Evolutionary conservation across 2,329 filamentous ascomycete species (phyloP).

Genomic region (Beauveria asiatica): DNA sequence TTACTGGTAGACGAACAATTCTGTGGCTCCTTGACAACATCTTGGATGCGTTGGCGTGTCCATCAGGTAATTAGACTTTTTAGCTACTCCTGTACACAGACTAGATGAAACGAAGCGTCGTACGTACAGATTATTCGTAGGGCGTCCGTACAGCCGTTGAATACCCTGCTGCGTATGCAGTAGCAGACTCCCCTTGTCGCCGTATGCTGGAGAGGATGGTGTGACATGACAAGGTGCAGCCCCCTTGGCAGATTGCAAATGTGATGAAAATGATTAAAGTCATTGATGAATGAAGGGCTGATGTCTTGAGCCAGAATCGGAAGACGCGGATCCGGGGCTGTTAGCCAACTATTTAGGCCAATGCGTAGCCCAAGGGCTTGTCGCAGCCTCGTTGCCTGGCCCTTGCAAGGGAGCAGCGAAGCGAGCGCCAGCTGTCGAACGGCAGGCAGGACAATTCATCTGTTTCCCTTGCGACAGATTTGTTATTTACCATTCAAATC

Average conservation of each 20-base stretch:
- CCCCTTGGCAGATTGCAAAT: not conserved
- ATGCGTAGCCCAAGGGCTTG: not conserved
- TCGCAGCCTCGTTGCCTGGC: not conserved
- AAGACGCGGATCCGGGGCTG: not conserved
- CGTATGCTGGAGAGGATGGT: not conserved
- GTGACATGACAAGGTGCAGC: not conserved
- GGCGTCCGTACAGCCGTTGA: too few relatives aligned
- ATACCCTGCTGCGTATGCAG: not conserved
- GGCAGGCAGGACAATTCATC: too few relatives aligned
- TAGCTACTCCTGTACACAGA: too few relatives aligned
- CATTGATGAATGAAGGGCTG: not conserved
- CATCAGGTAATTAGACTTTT: not conserved
- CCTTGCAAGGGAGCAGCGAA: not conserved
- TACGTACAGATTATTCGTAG: too few relatives aligned
- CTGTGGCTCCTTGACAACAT: not conserved
- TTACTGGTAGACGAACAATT: not conserved
- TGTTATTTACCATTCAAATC: too few relatives aligned
- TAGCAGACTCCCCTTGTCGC: too few relatives aligned
- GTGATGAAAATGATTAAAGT: not conserved
- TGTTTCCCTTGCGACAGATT: too few relatives aligned
- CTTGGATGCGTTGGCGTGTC: too few relatives aligned
- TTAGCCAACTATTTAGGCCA: not conserved
- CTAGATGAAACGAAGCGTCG: too few relatives aligned
- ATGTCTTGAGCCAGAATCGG: slow-evolving; percentile 7
- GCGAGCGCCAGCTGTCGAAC: not conserved